Conservation (phyloP, 805 yeast genomes). For the Allodekkera sacchari region DNA sequence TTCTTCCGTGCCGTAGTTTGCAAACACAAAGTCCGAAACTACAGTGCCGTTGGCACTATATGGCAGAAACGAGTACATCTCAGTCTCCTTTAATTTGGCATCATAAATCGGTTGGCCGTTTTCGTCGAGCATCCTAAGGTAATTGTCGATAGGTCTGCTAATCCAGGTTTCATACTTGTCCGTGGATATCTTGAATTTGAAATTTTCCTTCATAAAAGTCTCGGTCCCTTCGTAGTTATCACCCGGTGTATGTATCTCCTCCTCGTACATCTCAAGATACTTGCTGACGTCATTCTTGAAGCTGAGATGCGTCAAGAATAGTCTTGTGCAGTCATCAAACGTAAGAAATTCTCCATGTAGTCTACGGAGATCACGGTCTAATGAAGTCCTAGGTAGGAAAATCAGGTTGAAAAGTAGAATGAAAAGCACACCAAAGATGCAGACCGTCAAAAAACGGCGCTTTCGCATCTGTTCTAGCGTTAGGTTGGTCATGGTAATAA, state of each 20-base stretch:
- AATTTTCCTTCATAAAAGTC: constrained; percentile 9
- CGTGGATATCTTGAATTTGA: constrained; percentile 31
- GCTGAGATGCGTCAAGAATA: constrained; percentile 29
- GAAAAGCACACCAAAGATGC: constrained; percentile 30
- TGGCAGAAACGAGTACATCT: constrained; percentile 40
- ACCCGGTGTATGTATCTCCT: constrained; percentile 18
- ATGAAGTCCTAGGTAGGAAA: constrained; percentile 78
- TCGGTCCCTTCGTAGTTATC: constrained; percentile 13
- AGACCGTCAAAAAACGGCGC: constrained; percentile 25
- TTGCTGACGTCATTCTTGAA: constrained; percentile 14
- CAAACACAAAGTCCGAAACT: constrained; percentile 46
- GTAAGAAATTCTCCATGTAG: constrained; percentile 61
- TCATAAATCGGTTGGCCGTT: constrained; percentile 32
- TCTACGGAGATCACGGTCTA: constrained; percentile 72
- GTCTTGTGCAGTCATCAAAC: constrained; percentile 59
- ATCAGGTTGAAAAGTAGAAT: constrained; percentile 55
- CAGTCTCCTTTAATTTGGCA: constrained; percentile 43
- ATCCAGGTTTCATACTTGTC: constrained; percentile 53
- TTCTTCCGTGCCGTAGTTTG: constrained; percentile 48
- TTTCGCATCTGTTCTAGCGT: constrained; percentile 22
- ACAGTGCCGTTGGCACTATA: constrained; percentile 60
- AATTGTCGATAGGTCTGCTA: constrained; percentile 41
- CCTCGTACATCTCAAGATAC: constrained; percentile 13
- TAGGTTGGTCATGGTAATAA: constrained; percentile 18
- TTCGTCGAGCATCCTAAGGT: constrained; percentile 27